These are phyloP conservation scores for Cladosporium halotolerans DNA, from an alignment of 2,329 filamentous ascomycete genomes.

Conservation along the genomic window DNA sequence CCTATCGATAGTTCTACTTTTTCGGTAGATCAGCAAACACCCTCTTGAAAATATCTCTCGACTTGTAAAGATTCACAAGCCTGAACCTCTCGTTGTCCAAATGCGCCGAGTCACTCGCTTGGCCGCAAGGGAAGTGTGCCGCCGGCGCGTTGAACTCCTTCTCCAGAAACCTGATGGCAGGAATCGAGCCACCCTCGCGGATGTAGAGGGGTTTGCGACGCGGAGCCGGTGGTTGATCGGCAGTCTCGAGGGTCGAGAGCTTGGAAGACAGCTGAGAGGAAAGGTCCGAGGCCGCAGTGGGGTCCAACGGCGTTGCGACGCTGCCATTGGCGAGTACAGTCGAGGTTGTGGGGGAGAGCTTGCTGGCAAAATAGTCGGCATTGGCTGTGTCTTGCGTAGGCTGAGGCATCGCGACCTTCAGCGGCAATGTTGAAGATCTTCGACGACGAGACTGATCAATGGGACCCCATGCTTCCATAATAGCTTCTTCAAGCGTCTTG, in stretches of 20 bases:
- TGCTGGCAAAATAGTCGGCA: constrained; percentile 21
- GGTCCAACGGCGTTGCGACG: constrained; percentile 25
- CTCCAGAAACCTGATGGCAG: constrained; percentile 86
- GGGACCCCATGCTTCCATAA: constrained; percentile 76
- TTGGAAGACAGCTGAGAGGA: constrained; percentile 35
- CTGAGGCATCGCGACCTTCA: constrained; percentile 12
- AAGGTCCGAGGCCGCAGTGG: constrained; percentile 23
- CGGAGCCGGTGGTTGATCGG: constrained; percentile 13
- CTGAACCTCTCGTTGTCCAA: constrained; percentile 91
- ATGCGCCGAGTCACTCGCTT: constrained; percentile 90
- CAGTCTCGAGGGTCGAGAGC: constrained; percentile 34
- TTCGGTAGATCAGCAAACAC: constrained; percentile 55
- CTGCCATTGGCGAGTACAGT: constrained; percentile 46
- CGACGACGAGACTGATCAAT: constrained; percentile 32
- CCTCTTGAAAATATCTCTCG: constrained; percentile 80
- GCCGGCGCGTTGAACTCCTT: constrained; percentile 89
- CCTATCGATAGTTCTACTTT: constrained; percentile 16
- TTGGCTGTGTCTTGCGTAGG: neutral
- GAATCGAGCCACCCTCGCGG: constrained; percentile 90
- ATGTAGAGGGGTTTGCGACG: constrained; percentile 73
- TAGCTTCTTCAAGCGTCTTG: constrained; percentile 75
- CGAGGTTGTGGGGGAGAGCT: constrained; percentile 45
- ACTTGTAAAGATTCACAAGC: constrained; percentile 81
- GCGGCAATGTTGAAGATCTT: constrained; percentile 14
- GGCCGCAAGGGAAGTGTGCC: constrained; percentile 87